phyloP scores from a whole-genome alignment of 176 grass and related monocot species.

The Coix lacrymajobi region DNA sequence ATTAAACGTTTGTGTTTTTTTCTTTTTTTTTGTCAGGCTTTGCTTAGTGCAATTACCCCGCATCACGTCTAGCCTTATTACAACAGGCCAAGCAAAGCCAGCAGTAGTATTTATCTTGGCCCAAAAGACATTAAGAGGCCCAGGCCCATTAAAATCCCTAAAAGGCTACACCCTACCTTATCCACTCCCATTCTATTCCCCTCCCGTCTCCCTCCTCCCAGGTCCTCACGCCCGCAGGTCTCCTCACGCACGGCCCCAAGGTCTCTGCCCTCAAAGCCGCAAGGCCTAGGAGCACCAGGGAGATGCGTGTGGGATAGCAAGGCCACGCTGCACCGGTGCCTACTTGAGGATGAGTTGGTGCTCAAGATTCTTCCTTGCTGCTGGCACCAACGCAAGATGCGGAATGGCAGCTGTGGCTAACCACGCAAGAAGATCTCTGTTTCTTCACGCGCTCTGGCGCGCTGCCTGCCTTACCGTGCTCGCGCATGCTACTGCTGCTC shows the following conservation, averaged over 20 bases:
- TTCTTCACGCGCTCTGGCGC: too few species aligned
- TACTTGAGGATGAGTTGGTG: too few species aligned
- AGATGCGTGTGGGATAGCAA: not conserved
- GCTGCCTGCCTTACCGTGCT: too few species aligned
- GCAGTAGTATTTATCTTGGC: not conserved
- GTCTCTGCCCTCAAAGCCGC: not conserved
- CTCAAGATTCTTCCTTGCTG: too few species aligned
- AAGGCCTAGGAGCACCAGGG: not conserved
- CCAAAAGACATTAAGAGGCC: not conserved
- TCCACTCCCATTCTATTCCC: not conserved
- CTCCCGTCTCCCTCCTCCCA: too few species aligned
- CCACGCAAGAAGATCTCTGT: too few species aligned
- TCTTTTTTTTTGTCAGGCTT: not conserved
- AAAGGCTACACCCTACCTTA: not conserved
- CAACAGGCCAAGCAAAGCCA: not conserved
- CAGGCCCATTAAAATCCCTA: not conserved
- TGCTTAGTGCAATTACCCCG: not conserved
- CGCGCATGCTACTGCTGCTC: too few species aligned
- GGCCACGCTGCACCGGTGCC: too few species aligned
- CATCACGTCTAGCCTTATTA: not conserved
- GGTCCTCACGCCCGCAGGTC: too few species aligned
- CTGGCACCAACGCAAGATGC: too few species aligned
- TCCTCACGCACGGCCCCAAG: too few species aligned
- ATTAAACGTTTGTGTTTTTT: not conserved
- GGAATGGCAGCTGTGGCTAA: too few species aligned